phyloP scores from a whole-genome alignment of 805 yeast genomes.

The Starmerella apis region DNA sequence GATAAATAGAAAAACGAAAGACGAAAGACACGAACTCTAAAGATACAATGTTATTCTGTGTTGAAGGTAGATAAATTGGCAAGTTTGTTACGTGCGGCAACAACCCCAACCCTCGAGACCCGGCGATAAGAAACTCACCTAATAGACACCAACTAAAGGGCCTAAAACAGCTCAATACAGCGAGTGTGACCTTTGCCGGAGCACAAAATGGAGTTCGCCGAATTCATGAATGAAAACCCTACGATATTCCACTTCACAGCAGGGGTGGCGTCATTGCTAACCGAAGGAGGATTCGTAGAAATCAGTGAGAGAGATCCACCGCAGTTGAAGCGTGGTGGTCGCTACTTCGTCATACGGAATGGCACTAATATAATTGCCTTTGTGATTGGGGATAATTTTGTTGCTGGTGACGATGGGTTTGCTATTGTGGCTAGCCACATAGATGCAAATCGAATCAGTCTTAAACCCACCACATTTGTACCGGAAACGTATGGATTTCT shows the following conservation, averaged over 20 bases:
- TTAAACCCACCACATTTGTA: constrained; percentile 76
- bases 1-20: too few species aligned
- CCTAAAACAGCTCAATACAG: not conserved
- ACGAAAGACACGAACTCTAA: too few species aligned
- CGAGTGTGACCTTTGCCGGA: not conserved
- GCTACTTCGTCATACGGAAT: constrained; percentile 62
- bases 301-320: constrained; percentile 50
- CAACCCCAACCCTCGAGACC: not conserved
- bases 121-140: not conserved
- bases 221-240: constrained; percentile 61
- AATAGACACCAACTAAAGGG: not conserved
- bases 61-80: too few species aligned
- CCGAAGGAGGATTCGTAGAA: constrained; percentile 59
- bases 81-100: not conserved
- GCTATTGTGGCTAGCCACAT: constrained; percentile 93
- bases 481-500: constrained; percentile 50
- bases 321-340: constrained; percentile 44
- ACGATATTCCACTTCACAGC: constrained; percentile 50
- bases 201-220: constrained; percentile 32
- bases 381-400: constrained; percentile 56
- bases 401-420: constrained; percentile 68
- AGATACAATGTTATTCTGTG: too few species aligned
- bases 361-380: constrained; percentile 63
- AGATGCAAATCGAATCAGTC: constrained; percentile 79
- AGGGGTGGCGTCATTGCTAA: constrained; percentile 33